A percentile compares a stretch with the other conserved stretches of the same genome.
phyloP scores from a whole-genome alignment of 1,139 yeast species.

The Hansenula sp. region DNA sequence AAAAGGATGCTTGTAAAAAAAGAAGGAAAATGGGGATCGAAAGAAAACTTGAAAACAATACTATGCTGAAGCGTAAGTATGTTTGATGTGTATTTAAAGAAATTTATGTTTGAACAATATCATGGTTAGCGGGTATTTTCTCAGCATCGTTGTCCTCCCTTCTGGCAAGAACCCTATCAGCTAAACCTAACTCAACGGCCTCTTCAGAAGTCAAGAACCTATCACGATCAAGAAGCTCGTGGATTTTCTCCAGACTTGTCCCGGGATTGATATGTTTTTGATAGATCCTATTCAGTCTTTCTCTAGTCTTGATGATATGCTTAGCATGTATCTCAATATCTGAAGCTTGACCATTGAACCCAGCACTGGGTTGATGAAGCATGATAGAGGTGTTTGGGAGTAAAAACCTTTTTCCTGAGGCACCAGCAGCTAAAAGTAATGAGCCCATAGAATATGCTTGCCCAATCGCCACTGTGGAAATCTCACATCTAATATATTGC shows the following conservation, averaged over 20 bases:
- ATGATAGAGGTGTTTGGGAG: constrained; percentile 30
- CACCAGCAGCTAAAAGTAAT: constrained; percentile 27
- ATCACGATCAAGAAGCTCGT: constrained; percentile 27
- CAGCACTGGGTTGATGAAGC: constrained; percentile 32
- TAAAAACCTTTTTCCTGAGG: constrained; percentile 25
- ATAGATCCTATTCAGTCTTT: constrained; percentile 24
- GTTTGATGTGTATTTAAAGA: background rate
- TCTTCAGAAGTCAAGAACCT: constrained; percentile 25
- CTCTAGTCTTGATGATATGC: constrained; percentile 27
- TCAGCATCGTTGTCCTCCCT: constrained; percentile 7
- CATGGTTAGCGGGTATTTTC: background rate
- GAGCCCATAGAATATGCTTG: constrained; percentile 33
- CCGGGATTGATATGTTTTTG: constrained; percentile 23
- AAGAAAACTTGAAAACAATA: no score
- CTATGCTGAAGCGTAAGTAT: background rate
- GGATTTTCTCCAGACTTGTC: constrained; percentile 19
- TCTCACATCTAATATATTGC: constrained; percentile 29
- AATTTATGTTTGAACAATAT: background rate
- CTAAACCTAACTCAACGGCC: constrained; percentile 27
- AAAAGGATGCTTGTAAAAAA: no score
- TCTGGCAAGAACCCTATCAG: constrained; percentile 24
- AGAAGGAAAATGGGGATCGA: no score
- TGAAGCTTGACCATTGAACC: constrained; percentile 28
- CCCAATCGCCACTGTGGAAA: constrained; percentile 31
- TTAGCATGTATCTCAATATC: constrained; percentile 31